Base-by-base conservation (phyloP, 495 filamentous ascomycete species). In the Neurospora intermedia region DNA sequence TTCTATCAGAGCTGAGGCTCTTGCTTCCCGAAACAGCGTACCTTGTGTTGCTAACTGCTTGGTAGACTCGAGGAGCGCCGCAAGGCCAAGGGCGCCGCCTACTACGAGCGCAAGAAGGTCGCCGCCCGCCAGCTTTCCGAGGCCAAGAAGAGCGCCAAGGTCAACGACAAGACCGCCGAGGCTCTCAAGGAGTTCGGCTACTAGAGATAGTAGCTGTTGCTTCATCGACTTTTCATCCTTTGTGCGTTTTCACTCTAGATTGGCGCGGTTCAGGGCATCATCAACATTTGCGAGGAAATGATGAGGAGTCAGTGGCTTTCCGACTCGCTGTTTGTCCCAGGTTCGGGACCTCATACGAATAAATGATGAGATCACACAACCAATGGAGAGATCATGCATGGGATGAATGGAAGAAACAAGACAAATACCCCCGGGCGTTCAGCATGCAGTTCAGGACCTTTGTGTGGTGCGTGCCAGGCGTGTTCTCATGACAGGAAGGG, bases 91-190 rank as follows among this genome's bases (percentile, higher is more conserved):
- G 93, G 94, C 81, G 90, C 92, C 80, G 96, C 96, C 82, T 99
- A 98, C 91, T 99, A 99, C 89, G 93, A 94, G 87, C 93, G 94
- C 89, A 99, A 98, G 96, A 97, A 97, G 94, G 88, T 91, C 72
- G 91, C 91, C 78, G 89, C 90, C 83, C 94, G 90, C 88, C 92
- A 93, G 87, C 87, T 97, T 73, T 87, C 89, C 77, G 92, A 97
- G 83, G 95, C 96, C 79, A 89, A 96, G 88, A 93, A 94, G 91
- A 91, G 85, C 82, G 94, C 94, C 74, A 93, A 88, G 82, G 92
- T 97, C 84, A 91, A 94, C 87, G 89, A 78, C 79, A 87, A 88
- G 86, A 87, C 84, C 78, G 78, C 81, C 73, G 82, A 86, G 83
- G 82, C 86, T 73, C 85, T 89, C 79, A 81, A 83, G 82, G 82